Percentiles rank a stretch among this genome's conserved stretches.
phyloP scores from a whole-genome alignment of 176 grass and related monocot genomes.

The Musa acuminata region DNA sequence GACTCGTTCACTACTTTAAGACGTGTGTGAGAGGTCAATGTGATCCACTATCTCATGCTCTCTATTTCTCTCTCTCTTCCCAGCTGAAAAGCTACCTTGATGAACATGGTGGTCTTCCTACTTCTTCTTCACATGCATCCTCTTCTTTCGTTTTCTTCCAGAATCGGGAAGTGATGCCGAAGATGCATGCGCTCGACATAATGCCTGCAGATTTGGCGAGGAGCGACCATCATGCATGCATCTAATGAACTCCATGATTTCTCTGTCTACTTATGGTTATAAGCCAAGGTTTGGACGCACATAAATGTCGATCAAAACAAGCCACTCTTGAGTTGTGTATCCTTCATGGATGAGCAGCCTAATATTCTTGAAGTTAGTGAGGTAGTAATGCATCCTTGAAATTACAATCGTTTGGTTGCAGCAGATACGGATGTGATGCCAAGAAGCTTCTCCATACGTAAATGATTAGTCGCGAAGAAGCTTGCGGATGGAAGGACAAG shows the following conservation, averaged over 20 bases:
- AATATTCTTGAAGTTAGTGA: neutral
- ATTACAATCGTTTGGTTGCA: neutral
- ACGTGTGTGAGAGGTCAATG: neutral
- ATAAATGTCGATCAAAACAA: neutral
- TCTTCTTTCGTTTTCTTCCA: neutral
- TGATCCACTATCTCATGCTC: neutral
- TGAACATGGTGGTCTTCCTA: neutral
- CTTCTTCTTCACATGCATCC: neutral
- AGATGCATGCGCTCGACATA: neutral
- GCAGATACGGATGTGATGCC: neutral
- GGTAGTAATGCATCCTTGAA: neutral
- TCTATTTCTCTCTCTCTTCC: neutral
- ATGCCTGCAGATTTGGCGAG: neutral
- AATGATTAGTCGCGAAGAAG: neutral
- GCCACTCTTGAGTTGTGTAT: neutral
- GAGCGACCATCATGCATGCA: neutral
- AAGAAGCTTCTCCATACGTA: neutral
- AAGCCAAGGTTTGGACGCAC: too few species aligned
- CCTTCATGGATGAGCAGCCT: neutral
- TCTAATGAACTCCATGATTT: too few species aligned
- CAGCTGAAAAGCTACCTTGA: neutral
- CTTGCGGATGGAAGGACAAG: neutral
- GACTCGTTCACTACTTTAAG: neutral
- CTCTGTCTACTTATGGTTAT: too few species aligned
- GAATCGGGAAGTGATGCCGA: neutral